These are phyloP conservation scores for Debaryomycetaceae sp. DNA, from an alignment of 1,139 yeast genomes.

Conservation along the genomic window DNA sequence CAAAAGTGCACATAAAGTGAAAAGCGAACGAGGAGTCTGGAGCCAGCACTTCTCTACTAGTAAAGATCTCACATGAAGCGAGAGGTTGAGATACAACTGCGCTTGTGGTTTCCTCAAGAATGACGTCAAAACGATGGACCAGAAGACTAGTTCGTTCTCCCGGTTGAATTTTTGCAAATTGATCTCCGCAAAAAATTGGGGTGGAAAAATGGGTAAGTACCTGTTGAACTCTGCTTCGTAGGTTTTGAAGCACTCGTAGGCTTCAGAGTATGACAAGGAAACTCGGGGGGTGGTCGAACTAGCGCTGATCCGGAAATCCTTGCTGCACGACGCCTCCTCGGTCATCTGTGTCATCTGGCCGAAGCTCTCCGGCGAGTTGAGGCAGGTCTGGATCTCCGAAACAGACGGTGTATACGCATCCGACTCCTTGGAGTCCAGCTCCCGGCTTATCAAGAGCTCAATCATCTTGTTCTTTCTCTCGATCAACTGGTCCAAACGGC, in stretches of 20 bases:
- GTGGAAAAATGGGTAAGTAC: conserved; percentile 41
- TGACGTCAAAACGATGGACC: conserved; percentile 40
- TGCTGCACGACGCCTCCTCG: conserved; percentile 1
- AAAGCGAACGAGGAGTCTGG: conserved; percentile 44
- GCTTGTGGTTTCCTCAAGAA: conserved; percentile 21
- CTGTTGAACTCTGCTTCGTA: conserved; percentile 32
- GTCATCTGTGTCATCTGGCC: background rate
- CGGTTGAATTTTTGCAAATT: conserved; percentile 19
- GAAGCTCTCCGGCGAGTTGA: conserved; percentile 16
- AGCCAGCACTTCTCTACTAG: conserved; percentile 46
- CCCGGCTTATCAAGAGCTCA: conserved; percentile 3
- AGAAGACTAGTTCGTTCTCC: conserved; percentile 39
- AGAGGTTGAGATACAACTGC: conserved; percentile 20
- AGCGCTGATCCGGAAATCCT: conserved; percentile 15
- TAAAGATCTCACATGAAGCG: conserved; percentile 34
- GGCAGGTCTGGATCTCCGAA: conserved; percentile 27
- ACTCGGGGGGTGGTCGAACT: conserved; percentile 16
- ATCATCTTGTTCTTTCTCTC: conserved; percentile 23
- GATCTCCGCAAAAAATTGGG: conserved; percentile 28
- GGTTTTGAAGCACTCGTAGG: conserved; percentile 24
- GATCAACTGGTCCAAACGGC: conserved; percentile 23
- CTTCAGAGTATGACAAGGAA: conserved; percentile 25
- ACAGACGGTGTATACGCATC: conserved; percentile 19
- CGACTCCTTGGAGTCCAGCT: conserved; percentile 1
- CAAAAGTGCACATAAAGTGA: conserved; percentile 36